Percentiles rank a stretch among this genome's conserved stretches.
Conservation (phyloP, 441 rosid genomes). For the Euphorbia corollata region DNA sequence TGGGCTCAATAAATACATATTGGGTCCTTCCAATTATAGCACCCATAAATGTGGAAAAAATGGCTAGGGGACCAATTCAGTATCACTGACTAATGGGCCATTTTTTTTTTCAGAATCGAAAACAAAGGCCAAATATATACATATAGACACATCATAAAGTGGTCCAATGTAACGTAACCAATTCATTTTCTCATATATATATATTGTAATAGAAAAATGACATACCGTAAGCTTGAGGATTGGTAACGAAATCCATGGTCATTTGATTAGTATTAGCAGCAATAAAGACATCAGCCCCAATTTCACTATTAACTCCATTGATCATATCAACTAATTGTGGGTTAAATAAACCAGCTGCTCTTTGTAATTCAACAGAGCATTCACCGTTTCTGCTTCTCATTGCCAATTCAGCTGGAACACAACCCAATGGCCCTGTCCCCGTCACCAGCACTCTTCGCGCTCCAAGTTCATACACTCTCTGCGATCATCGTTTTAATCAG, state of each 20-base stretch:
- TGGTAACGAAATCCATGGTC: conserved; percentile 50
- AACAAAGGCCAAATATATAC: neutral
- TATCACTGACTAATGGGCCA: neutral
- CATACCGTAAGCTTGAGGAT: conserved; percentile 65
- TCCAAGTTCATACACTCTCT: conserved; percentile 64
- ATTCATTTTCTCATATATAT: no score
- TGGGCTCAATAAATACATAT: neutral
- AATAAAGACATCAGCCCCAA: conserved; percentile 52
- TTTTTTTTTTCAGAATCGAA: neutral
- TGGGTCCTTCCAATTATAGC: conserved; percentile 2
- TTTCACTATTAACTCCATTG: conserved; percentile 35
- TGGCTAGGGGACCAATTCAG: neutral
- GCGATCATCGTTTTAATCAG: neutral
- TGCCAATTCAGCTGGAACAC: conserved; percentile 79
- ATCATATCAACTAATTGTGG: conserved; percentile 56
- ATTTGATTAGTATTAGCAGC: conserved; percentile 45
- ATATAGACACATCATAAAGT: neutral
- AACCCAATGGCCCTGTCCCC: conserved; percentile 85
- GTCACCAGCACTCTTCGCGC: conserved; percentile 78
- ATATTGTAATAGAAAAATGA: no score
- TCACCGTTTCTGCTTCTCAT: conserved; percentile 55
- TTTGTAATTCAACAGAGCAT: conserved; percentile 50
- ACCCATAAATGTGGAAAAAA: conserved; percentile 14
- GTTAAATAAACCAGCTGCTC: conserved; percentile 65
- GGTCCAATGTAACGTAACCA: neutral